phyloP scores from a whole-genome alignment of 257 asterid species.

The Solanum phureja region DNA sequence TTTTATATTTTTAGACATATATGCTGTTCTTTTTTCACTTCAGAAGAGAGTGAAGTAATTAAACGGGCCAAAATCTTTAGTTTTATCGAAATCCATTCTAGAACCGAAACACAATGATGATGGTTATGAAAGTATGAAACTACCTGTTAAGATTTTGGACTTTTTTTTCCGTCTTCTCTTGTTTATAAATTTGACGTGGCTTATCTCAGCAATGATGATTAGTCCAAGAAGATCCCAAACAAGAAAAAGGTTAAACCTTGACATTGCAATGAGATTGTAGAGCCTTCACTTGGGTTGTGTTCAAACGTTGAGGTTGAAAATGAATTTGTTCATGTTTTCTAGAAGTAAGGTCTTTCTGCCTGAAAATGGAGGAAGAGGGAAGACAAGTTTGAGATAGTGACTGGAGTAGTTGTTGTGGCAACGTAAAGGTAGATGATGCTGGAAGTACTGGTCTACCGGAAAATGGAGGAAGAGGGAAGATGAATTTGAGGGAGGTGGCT shows the following conservation, averaged over 20 bases:
- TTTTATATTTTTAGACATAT: not conserved
- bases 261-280: not conserved
- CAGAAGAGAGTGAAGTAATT: not conserved
- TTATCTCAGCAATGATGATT: not conserved
- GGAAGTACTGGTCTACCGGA: not conserved
- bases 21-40: not conserved
- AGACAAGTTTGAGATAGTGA: not conserved
- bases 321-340: not conserved
- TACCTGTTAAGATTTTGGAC: not conserved
- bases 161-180: not conserved
- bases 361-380: not conserved
- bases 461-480: not conserved
- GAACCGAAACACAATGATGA: not conserved
- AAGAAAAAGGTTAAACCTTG: not conserved
- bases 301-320: not conserved
- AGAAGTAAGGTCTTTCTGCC: not conserved
- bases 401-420: not conserved
- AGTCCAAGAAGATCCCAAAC: not conserved
- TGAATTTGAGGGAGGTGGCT: not conserved
- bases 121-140: not conserved
- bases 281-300: not conserved
- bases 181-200: not conserved
- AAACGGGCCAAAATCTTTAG: not conserved
- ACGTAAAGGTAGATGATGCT: not conserved
- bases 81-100: not conserved